phyloP scores from a whole-genome alignment of 805 yeast genomes.

The Starmera caribaea region DNA sequence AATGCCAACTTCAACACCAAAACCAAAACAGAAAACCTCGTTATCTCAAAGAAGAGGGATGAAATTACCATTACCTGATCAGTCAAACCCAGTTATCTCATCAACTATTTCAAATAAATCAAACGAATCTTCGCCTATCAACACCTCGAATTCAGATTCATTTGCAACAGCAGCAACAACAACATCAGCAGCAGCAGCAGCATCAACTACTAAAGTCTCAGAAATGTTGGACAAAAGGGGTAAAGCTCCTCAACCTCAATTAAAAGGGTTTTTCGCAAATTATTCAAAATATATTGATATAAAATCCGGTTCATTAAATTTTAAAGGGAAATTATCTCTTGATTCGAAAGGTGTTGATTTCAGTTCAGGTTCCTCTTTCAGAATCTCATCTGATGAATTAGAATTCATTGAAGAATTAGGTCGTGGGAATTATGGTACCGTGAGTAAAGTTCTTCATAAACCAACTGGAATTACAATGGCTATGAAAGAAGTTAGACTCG shows the following conservation, averaged over 20 bases:
- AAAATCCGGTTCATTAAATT: conserved; percentile 84
- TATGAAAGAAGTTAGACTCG: conserved; percentile 92
- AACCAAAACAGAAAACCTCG: conserved; percentile 22
- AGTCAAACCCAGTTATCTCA: conserved; percentile 12
- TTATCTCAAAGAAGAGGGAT: conserved; percentile 80
- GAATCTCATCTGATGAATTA: conserved; percentile 77
- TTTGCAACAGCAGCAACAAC: conserved; percentile 3
- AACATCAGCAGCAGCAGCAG: conserved; percentile 10
- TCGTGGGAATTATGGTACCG: conserved; percentile 94
- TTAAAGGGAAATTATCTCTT: conserved; percentile 87
- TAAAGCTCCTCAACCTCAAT: conserved; percentile 15
- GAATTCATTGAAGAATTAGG: conserved; percentile 84
- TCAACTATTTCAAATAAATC: conserved; percentile 13
- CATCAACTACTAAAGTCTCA: not conserved
- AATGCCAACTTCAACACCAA: conserved; percentile 65
- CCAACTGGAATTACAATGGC: conserved; percentile 94
- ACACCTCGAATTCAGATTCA: conserved; percentile 1
- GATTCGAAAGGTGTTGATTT: conserved; percentile 91
- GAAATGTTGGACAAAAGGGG: conserved; percentile 11
- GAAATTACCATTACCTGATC: conserved; percentile 47
- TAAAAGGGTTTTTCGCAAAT: conserved; percentile 65
- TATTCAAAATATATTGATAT: conserved; percentile 86
- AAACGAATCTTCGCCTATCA: not conserved
- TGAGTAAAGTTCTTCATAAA: conserved; percentile 82
- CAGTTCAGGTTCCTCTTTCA: conserved; percentile 76